Evolutionary conservation across 1,139 yeast genomes (phyloP).

Genomic region (Hemisphaericaspora subhashii): DNA sequence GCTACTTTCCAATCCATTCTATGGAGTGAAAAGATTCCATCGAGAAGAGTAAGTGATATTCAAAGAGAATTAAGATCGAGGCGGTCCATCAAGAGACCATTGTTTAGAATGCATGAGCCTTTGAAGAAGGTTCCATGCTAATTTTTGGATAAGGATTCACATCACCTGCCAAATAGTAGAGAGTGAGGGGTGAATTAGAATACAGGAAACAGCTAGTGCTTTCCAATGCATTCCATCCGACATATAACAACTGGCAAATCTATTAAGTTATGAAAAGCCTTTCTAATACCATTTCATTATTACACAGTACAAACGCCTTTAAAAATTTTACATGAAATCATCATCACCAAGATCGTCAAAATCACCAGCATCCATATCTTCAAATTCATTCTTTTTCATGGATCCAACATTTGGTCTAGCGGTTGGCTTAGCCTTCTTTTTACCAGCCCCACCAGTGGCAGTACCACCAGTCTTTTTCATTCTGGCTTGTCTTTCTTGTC

Average conservation of each 20-base stretch:
- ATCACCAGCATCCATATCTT: constrained; percentile 47
- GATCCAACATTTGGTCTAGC: constrained; percentile 68
- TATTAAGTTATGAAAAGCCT: constrained; percentile 9
- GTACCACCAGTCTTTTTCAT: constrained; percentile 80
- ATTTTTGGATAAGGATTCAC: no score
- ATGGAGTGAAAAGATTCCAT: no score
- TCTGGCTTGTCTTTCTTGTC: constrained; percentile 84
- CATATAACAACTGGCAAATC: no score
- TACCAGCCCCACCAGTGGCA: constrained; percentile 91
- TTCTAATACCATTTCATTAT: neutral
- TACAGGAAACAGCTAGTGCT: no score
- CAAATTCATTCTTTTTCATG: constrained; percentile 73
- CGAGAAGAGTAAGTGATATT: constrained; percentile 1
- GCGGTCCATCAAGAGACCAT: neutral
- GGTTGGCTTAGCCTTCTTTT: constrained; percentile 82
- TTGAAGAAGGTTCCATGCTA: no score
- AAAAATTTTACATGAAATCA: constrained; percentile 92
- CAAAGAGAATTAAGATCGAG: neutral
- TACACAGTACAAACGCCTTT: neutral
- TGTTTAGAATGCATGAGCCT: constrained; percentile 1
- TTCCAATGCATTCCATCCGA: no score
- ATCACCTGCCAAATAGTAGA: no score
- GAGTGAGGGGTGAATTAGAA: no score
- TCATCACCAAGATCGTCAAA: constrained; percentile 66
- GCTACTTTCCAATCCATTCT: no score